A percentile compares a stretch with the other conserved stretches of the same genome.
phyloP scores from a whole-genome alignment of 2,329 filamentous ascomycete species.

The Scleromitrula shiraiana region DNA sequence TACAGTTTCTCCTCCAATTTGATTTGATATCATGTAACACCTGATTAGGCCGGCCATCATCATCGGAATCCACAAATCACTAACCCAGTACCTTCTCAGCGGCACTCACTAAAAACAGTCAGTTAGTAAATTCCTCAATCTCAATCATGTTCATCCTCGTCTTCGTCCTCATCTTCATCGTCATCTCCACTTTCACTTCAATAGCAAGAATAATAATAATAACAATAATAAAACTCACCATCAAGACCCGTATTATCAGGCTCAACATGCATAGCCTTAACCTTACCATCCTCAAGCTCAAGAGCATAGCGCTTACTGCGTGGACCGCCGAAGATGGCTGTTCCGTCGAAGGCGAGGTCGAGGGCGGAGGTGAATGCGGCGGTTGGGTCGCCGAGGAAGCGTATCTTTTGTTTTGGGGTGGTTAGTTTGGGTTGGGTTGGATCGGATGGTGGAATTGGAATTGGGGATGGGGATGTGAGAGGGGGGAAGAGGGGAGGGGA shows the following conservation, averaged over 20 bases:
- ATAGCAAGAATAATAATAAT: not conserved
- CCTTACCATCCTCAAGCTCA: conserved; percentile 75
- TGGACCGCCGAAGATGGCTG: conserved; percentile 70
- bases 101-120: conserved; percentile 36
- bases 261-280: conserved; percentile 75
- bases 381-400: conserved; percentile 78
- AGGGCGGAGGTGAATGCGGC: conserved; percentile 75
- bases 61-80: too few species aligned
- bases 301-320: conserved; percentile 86
- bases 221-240: conserved; percentile 47
- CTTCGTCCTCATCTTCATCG: too few species aligned
- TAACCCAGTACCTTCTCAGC: conserved; percentile 41
- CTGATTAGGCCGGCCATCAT: too few species aligned
- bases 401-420: conserved; percentile 53
- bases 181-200: too few species aligned
- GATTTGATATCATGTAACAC: too few species aligned
- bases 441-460: too few species aligned
- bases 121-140: conserved; percentile 9
- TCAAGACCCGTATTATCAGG: conserved; percentile 79
- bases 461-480: conserved; percentile 59
- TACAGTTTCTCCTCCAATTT: too few species aligned
- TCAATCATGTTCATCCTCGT: not conserved
- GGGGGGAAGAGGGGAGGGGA: conserved; percentile 63
- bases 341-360: conserved; percentile 73
- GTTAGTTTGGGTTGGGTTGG: conserved; percentile 60